phyloP scores from a whole-genome alignment of 257 asterid species.

The Vinca minor region DNA sequence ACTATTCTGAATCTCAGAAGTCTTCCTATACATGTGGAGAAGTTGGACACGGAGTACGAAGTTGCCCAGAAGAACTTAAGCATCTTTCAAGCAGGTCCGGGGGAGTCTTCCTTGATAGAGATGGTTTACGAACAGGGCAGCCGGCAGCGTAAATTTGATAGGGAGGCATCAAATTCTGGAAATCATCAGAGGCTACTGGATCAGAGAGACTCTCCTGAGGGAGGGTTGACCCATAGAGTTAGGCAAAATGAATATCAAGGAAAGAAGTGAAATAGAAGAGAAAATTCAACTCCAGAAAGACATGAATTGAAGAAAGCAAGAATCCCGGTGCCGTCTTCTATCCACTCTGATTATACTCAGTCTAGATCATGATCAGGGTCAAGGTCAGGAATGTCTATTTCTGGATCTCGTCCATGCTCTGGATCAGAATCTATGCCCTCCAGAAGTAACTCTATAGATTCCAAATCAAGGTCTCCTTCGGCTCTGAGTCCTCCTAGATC shows the following conservation, averaged over 20 bases:
- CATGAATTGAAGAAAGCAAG: slow-evolving; percentile 25
- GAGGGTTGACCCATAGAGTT: slow-evolving; percentile 13
- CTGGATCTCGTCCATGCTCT: slow-evolving; percentile 8
- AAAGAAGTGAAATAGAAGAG: slow-evolving; percentile 28
- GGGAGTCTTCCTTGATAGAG: slow-evolving; percentile 14
- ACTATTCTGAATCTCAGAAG: slow-evolving; percentile 9
- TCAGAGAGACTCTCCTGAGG: slow-evolving; percentile 24
- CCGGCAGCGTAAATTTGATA: slow-evolving; percentile 16
- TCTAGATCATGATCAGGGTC: slow-evolving; percentile 31
- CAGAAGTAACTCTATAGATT: slow-evolving; percentile 14
- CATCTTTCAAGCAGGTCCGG: slow-evolving; percentile 13
- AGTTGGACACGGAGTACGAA: slow-evolving; percentile 27
- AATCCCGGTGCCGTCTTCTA: slow-evolving; percentile 28
- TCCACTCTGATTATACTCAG: slow-evolving; percentile 31
- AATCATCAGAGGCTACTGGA: slow-evolving; percentile 14
- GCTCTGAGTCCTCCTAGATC: slow-evolving; percentile 24
- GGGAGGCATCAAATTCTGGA: slow-evolving; percentile 20
- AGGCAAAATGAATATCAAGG: slow-evolving; percentile 21
- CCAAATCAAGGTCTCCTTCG: slow-evolving; percentile 26
- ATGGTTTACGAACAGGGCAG: slow-evolving; percentile 15
- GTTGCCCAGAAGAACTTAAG: slow-evolving; percentile 24
- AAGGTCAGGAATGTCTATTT: slow-evolving; percentile 17
- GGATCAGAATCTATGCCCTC: slow-evolving; percentile 14
- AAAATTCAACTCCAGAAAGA: slow-evolving; percentile 19
- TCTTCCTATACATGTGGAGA: slow-evolving; percentile 31